Evolutionary conservation across 805 yeast genomes (phyloP), one percentile per base, ranked within the genome.

Genomic region (Schwanniomyces sp.): DNA sequence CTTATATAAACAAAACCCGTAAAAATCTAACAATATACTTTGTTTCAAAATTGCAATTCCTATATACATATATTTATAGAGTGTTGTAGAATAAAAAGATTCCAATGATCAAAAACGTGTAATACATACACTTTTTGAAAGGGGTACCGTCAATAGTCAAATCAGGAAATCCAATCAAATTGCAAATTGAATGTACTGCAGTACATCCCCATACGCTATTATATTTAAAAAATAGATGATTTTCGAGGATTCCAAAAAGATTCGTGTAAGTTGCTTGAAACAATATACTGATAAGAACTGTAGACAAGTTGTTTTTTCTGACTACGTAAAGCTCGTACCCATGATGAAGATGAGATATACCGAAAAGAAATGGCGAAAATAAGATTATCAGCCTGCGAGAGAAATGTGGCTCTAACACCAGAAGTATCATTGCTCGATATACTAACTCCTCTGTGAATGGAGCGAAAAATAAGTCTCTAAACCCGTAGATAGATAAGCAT

Each of bases 391-490:
- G 12, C 27, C 18, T 42, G 26, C 21, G 40, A 12, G 12, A 4
- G 26, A 36, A 41, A 0, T 34, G 24, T 2, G 59, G 60, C 24
- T 45, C 36, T 45, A 54, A 62, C 56, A 48, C 64, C 47, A 40
- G 66, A 52, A 48, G 70, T 48, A 50, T 78, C 49, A 53, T 75
- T 0, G 85, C 72, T 1, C 95, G 71, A 59, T 83, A 89, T 1
- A 87, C 77, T 26, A 88, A 52, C 59, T 89, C 96, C 60, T 89
- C 96, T 0, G 92, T 82, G 2, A 85, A 41, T 4, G 96, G 96
- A 0, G 91, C 96, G 34, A 85, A 69, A 0, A 86, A 46, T 41
- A 80, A 72, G 59, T 85, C 83, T 49, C 94, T 64, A 21, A 81
- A 29, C 1, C 82, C 81, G 24, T 64, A 61, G 4, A 79, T 48